Evolutionary conservation across 2,329 filamentous ascomycete genomes (phyloP).

Genomic region (Fusarium siculi): DNA sequence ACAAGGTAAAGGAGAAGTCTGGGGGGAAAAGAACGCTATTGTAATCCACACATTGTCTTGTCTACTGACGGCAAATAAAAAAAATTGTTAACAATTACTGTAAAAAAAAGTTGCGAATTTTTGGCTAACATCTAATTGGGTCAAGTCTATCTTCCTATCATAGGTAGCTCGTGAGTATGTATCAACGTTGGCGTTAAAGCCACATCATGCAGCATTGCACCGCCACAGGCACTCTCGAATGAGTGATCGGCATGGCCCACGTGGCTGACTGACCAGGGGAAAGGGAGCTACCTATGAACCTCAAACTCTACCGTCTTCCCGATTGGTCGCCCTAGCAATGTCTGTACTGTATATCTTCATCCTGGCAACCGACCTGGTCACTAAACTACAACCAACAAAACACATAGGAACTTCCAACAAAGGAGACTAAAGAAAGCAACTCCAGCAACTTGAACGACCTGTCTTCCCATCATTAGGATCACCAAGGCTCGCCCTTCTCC

Average conservation of each 20-base stretch:
- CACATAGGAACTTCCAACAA: neutral
- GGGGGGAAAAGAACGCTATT: neutral
- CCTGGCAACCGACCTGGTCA: neutral
- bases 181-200: constrained; percentile 2
- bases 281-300: constrained; percentile 8
- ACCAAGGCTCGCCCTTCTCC: neutral
- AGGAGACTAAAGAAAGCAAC: neutral
- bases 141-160: constrained; percentile 8
- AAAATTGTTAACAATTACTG: constrained; percentile 12
- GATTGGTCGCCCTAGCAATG: constrained; percentile 36
- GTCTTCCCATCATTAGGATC: neutral
- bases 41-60: constrained; percentile 20
- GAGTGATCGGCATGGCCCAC: constrained; percentile 31
- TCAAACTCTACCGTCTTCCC: constrained; percentile 28
- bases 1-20: constrained; percentile 17
- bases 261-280: constrained; percentile 27
- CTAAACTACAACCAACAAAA: neutral
- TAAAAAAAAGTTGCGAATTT: constrained; percentile 12
- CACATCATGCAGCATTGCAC: constrained; percentile 17
- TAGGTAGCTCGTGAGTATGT: neutral
- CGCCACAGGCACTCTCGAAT: constrained; percentile 3
- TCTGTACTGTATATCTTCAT: neutral
- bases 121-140: constrained; percentile 28
- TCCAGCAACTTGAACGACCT: neutral
- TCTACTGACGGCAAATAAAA: constrained; percentile 8